Evolutionary conservation across 805 yeast genomes (phyloP).

Genomic region (Starmerella bombi): DNA sequence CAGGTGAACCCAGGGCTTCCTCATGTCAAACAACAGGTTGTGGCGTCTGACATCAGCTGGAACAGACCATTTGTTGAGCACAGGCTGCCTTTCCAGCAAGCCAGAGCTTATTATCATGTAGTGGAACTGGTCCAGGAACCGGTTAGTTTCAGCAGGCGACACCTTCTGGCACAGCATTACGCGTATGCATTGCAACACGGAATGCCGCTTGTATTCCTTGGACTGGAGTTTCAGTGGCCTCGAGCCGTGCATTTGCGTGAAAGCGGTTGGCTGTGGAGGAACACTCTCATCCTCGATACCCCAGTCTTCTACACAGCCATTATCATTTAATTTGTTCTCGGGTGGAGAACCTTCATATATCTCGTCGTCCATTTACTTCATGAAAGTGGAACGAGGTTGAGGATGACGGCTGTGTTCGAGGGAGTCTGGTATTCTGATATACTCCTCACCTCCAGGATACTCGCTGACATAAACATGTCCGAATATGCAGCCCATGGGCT

Average conservation of each 20-base stretch:
- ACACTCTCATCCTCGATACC: constrained; percentile 22
- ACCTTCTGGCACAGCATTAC: constrained; percentile 21
- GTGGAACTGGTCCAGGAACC: constrained; percentile 40
- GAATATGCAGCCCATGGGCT: too few relatives aligned
- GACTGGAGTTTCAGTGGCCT: neutral
- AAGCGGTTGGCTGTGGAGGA: neutral
- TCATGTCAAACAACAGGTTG: constrained; percentile 13
- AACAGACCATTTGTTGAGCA: constrained; percentile 19
- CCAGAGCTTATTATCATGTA: constrained; percentile 39
- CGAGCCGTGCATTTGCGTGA: too few relatives aligned
- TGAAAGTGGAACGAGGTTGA: too few relatives aligned
- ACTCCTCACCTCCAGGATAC: too few relatives aligned
- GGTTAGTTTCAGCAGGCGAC: constrained; percentile 22
- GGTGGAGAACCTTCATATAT: constrained; percentile 26
- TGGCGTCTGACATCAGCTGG: constrained; percentile 15
- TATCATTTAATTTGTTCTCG: constrained; percentile 21
- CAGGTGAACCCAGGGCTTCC: constrained; percentile 15
- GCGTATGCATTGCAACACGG: too few relatives aligned
- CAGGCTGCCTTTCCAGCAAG: constrained; percentile 32
- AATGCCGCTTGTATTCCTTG: too few relatives aligned
- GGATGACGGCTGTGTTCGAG: too few relatives aligned
- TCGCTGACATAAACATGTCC: too few relatives aligned
- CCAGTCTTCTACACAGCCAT: constrained; percentile 26
- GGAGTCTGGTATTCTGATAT: too few relatives aligned
- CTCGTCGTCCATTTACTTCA: constrained; percentile 15